Conservation (phyloP, 192 early-diverging fungal species). For the Coemansia sp. region DNA sequence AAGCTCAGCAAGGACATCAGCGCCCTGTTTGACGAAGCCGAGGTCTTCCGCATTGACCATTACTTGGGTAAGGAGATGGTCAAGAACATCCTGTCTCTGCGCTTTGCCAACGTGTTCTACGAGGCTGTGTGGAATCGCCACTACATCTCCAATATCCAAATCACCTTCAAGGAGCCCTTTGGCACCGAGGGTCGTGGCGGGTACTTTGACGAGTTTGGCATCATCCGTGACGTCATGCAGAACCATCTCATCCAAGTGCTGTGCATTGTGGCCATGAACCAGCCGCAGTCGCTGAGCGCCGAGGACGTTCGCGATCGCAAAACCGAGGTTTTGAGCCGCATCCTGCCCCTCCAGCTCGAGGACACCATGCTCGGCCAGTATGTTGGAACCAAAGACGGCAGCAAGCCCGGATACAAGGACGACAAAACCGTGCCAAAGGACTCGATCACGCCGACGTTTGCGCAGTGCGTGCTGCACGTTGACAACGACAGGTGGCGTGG, state of each 20-base stretch:
- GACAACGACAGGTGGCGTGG: constrained; percentile 89
- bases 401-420: constrained; percentile 84
- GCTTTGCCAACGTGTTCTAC: constrained; percentile 92
- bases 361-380: constrained; percentile 92
- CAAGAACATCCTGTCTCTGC: constrained; percentile 88
- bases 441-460: constrained; percentile 87
- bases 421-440: constrained; percentile 83
- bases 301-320: constrained; percentile 95
- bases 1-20: constrained; percentile 67
- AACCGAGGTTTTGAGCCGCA: constrained; percentile 79
- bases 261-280: constrained; percentile 91
- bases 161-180: constrained; percentile 95
- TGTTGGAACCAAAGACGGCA: constrained; percentile 68
- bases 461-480: constrained; percentile 78
- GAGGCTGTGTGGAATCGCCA: constrained; percentile 85
- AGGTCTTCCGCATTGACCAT: constrained; percentile 97
- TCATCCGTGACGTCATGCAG: constrained; percentile 94
- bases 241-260: constrained; percentile 92
- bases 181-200: constrained; percentile 96
- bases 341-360: constrained; percentile 69
- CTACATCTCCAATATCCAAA: constrained; percentile 87
- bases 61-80: constrained; percentile 99
- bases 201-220: constrained; percentile 98
- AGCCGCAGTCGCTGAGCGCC: constrained; percentile 74
- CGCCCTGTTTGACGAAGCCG: constrained; percentile 76